Percentiles rank a stretch among this genome's conserved stretches.
These are phyloP conservation scores for Jatropha multifida DNA, from an alignment of 441 rosid species.

Conservation along the genomic window DNA sequence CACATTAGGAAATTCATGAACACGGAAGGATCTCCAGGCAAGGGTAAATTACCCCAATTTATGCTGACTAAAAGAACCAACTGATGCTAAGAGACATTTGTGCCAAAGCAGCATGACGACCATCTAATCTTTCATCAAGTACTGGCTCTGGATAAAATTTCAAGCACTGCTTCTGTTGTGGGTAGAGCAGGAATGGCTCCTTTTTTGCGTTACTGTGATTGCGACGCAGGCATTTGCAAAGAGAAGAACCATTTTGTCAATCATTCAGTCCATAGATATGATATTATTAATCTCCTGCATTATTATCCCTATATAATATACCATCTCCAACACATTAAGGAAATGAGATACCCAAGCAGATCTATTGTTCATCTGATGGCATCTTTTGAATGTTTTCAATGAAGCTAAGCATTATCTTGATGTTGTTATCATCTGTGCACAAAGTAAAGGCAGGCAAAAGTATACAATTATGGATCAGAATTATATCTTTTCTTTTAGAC, in stretches of 20 bases:
- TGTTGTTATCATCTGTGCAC: slow-evolving; percentile 37
- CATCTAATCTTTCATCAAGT: neutral
- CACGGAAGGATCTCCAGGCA: neutral
- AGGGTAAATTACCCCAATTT: neutral
- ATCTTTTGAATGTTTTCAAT: slow-evolving; percentile 36
- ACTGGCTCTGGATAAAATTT: slow-evolving; percentile 15
- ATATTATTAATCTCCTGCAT: no score
- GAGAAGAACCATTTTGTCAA: neutral
- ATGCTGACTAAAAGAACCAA: neutral
- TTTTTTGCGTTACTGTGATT: slow-evolving; percentile 27
- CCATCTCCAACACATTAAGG: no score
- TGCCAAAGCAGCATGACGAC: neutral
- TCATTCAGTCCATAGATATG: no score
- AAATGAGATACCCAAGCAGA: neutral
- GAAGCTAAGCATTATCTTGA: slow-evolving; percentile 37
- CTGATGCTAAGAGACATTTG: neutral
- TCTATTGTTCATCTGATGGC: neutral
- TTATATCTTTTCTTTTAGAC: neutral
- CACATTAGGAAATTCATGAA: neutral
- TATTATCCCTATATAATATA: no score
- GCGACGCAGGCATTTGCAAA: slow-evolving; percentile 42
- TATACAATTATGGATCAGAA: neutral
- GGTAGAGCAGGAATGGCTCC: slow-evolving; percentile 43
- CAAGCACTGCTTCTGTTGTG: slow-evolving; percentile 26
- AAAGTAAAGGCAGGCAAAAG: neutral